A percentile compares a stretch with the other conserved stretches of the same genome.
Evolutionary conservation across 148 eudicot genomes (phyloP).

Genomic region (Chenopodium berlandieri): DNA sequence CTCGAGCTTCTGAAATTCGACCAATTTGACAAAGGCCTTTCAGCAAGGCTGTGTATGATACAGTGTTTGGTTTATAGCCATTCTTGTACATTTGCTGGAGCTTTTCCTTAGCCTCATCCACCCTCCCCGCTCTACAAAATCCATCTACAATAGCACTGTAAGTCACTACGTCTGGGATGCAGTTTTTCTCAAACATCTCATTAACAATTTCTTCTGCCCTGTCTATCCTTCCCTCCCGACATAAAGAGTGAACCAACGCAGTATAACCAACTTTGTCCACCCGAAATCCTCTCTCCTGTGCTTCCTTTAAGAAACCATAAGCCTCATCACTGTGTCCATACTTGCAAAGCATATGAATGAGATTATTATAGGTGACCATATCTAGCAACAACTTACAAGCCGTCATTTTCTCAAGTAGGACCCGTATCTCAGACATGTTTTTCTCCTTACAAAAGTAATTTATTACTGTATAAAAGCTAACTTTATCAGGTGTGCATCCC

Average conservation of each 20-base stretch:
- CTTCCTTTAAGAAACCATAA: slow-evolving; percentile 19
- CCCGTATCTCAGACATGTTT: slow-evolving; percentile 20
- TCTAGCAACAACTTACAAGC: slow-evolving; percentile 22
- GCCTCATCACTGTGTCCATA: slow-evolving; percentile 28
- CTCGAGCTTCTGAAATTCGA: slow-evolving; percentile 27
- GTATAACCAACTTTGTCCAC: slow-evolving; percentile 34
- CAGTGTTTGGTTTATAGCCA: slow-evolving; percentile 34
- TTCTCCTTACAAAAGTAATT: slow-evolving; percentile 25
- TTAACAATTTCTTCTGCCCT: slow-evolving; percentile 25
- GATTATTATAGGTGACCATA: slow-evolving; percentile 34
- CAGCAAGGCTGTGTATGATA: slow-evolving; percentile 31
- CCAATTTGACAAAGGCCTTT: slow-evolving; percentile 34
- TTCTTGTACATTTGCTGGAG: slow-evolving; percentile 29
- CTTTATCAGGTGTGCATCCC: slow-evolving; percentile 31
- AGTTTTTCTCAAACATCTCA: slow-evolving; percentile 31
- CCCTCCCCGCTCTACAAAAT: slow-evolving; percentile 19
- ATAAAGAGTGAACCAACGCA: slow-evolving; percentile 27
- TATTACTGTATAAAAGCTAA: slow-evolving; percentile 29
- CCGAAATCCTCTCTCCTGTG: slow-evolving; percentile 29
- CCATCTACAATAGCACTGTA: slow-evolving; percentile 30
- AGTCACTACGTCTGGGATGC: slow-evolving; percentile 32
- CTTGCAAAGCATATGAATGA: slow-evolving; percentile 34
- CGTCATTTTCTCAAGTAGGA: slow-evolving; percentile 28
- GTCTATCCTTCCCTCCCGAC: slow-evolving; percentile 25
- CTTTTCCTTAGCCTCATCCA: slow-evolving; percentile 30